Conservation (phyloP, 129 eudicot species). For the Chrysanthemum makinoi region DNA sequence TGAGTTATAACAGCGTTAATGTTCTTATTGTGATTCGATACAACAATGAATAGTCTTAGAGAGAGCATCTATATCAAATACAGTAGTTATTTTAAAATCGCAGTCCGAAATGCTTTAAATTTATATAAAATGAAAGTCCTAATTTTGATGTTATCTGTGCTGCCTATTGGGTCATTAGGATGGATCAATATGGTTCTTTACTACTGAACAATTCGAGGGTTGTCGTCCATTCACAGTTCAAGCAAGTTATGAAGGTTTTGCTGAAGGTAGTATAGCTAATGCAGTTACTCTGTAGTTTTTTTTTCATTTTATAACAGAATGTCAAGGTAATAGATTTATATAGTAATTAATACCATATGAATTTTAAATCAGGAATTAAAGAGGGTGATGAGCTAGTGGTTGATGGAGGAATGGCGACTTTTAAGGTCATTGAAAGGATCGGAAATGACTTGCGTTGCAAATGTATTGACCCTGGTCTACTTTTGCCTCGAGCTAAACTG, state of each 20-base stretch:
- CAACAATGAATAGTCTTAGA: too few relatives aligned
- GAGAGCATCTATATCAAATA: too few relatives aligned
- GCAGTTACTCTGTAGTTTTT: background rate
- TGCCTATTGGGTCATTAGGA: slow-evolving; percentile 35
- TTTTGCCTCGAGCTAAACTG: slow-evolving; percentile 66
- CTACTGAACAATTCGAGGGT: slow-evolving; percentile 51
- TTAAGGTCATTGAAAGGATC: slow-evolving; percentile 54
- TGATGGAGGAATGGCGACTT: slow-evolving; percentile 86
- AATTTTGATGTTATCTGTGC: background rate
- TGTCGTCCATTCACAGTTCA: slow-evolving; percentile 63
- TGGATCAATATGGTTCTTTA: slow-evolving; percentile 66
- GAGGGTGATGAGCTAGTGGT: slow-evolving; percentile 66
- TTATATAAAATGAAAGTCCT: too few relatives aligned
- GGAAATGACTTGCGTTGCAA: slow-evolving; percentile 64
- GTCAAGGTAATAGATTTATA: background rate
- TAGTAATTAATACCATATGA: background rate
- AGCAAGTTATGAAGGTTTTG: slow-evolving; percentile 63
- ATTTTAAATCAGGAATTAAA: slow-evolving; percentile 40
- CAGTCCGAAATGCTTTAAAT: too few relatives aligned
- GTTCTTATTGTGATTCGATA: too few relatives aligned
- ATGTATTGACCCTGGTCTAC: slow-evolving; percentile 63
- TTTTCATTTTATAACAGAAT: background rate
- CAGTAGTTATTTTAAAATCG: too few relatives aligned
- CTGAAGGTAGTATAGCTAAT: slow-evolving; percentile 45
- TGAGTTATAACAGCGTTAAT: too few relatives aligned